These are phyloP conservation scores for Pelargonium cotyledonis DNA, from an alignment of 441 rosid genomes.

Conservation along the genomic window DNA sequence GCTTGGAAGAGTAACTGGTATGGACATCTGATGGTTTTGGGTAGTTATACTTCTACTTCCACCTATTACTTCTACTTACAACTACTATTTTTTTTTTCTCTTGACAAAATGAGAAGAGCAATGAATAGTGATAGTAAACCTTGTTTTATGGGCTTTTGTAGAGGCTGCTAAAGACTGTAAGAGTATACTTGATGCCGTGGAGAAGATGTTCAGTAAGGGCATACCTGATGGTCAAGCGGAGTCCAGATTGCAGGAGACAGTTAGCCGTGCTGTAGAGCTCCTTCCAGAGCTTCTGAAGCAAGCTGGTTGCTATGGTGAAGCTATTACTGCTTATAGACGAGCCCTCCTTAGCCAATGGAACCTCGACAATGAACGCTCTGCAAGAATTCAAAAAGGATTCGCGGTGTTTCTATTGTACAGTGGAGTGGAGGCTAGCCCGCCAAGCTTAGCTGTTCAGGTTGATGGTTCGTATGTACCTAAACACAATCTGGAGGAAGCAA, in stretches of 20 bases:
- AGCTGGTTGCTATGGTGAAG: constrained; percentile 58
- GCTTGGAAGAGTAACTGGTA: constrained; percentile 72
- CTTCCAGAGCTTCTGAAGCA: constrained; percentile 81
- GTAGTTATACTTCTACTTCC: too few relatives aligned
- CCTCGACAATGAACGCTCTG: constrained; percentile 63
- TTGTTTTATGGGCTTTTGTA: constrained; percentile 30
- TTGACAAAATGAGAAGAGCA: neutral
- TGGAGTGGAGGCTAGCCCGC: constrained; percentile 76
- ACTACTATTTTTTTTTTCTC: neutral
- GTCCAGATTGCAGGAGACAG: constrained; percentile 58
- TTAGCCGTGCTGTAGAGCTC: constrained; percentile 77
- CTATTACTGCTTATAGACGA: constrained; percentile 67
- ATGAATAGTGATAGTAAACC: constrained; percentile 8
- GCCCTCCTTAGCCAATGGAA: constrained; percentile 85
- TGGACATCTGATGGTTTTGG: neutral
- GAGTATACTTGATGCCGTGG: constrained; percentile 79
- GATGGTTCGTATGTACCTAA: constrained; percentile 78
- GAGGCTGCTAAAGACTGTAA: constrained; percentile 83
- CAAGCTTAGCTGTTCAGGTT: constrained; percentile 60
- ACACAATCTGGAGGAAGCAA: constrained; percentile 84
- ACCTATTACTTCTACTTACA: too few relatives aligned
- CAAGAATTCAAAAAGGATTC: constrained; percentile 73
- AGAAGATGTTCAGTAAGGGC: constrained; percentile 69
- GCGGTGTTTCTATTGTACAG: constrained; percentile 74
- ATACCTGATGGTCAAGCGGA: constrained; percentile 76